A percentile compares a stretch with the other conserved stretches of the same genome.
phyloP scores from a whole-genome alignment of 108 stramenopile genomes.

The Cyclotella baltica region DNA sequence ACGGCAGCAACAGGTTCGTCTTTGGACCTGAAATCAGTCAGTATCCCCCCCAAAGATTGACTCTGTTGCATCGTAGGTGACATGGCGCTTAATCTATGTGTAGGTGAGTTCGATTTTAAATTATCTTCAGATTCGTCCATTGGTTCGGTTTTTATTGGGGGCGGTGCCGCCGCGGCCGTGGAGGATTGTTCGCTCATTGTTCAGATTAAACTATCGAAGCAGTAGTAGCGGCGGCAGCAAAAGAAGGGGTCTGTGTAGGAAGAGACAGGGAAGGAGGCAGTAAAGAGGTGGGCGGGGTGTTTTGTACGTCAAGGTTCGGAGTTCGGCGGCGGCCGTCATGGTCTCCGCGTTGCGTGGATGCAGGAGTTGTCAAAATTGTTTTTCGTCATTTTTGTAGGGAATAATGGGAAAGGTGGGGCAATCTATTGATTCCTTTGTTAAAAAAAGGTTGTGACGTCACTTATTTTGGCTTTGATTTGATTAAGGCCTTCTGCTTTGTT shows the following conservation, averaged over 20 bases:
- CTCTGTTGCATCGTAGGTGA: slow-evolving; percentile 6
- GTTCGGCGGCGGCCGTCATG: too few relatives aligned
- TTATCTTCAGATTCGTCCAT: neutral
- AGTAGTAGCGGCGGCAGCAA: neutral
- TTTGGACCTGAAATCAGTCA: slow-evolving; percentile 1
- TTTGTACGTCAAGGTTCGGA: neutral
- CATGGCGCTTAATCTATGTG: neutral
- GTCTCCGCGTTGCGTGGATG: too few relatives aligned
- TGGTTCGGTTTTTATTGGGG: neutral
- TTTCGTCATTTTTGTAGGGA: too few relatives aligned
- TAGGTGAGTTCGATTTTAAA: neutral
- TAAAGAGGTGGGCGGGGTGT: neutral
- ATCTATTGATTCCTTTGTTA: too few relatives aligned
- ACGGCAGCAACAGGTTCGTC: neutral
- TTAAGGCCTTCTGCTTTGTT: too few relatives aligned
- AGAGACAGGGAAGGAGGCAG: neutral
- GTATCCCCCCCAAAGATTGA: slow-evolving; percentile 13
- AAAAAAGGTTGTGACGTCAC: too few relatives aligned
- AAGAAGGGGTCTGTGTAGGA: neutral
- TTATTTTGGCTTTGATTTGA: too few relatives aligned
- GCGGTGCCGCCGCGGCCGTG: neutral
- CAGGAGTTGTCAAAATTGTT: too few relatives aligned
- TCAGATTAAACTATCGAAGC: neutral
- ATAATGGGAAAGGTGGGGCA: too few relatives aligned
- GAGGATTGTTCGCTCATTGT: neutral